Evolutionary conservation across 176 grass and related monocot genomes (phyloP).

Genomic region (Rhynchospora tenuis): DNA sequence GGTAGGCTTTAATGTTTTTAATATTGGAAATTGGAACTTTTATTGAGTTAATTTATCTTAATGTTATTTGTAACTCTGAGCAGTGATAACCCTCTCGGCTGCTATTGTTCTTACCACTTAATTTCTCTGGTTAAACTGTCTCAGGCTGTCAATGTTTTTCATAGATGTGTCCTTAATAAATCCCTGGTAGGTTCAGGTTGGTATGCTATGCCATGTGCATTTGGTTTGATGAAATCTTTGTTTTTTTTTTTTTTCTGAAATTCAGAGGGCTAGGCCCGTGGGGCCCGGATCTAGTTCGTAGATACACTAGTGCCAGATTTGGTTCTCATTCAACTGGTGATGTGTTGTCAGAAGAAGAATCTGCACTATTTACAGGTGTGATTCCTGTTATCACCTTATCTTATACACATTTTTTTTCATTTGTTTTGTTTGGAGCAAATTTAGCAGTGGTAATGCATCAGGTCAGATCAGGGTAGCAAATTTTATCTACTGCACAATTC

Average conservation of each 20-base stretch:
- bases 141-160: not conserved
- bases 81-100: too few relatives aligned
- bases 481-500: not conserved
- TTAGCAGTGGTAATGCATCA: not conserved
- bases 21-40: not conserved
- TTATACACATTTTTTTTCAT: not conserved
- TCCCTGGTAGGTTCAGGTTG: not conserved
- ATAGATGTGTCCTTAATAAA: not conserved
- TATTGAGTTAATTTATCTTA: not conserved
- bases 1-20: slow-evolving; percentile 25
- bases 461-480: not conserved
- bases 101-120: not conserved
- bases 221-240: slow-evolving; percentile 4
- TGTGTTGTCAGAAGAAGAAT: slow-evolving; percentile 63
- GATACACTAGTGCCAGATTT: slow-evolving; percentile 82
- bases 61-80: not conserved
- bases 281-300: slow-evolving; percentile 79
- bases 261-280: slow-evolving; percentile 94
- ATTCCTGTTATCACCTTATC: not conserved
- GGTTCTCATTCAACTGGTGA: slow-evolving; percentile 61
- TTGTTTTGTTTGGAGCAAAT: not conserved
- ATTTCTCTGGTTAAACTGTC: not conserved
- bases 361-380: slow-evolving; percentile 67
- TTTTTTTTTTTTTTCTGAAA: not conserved
- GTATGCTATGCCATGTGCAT: not conserved